Base-by-base conservation (phyloP, 805 yeast species). In the Yueomyces sinensis region DNA sequence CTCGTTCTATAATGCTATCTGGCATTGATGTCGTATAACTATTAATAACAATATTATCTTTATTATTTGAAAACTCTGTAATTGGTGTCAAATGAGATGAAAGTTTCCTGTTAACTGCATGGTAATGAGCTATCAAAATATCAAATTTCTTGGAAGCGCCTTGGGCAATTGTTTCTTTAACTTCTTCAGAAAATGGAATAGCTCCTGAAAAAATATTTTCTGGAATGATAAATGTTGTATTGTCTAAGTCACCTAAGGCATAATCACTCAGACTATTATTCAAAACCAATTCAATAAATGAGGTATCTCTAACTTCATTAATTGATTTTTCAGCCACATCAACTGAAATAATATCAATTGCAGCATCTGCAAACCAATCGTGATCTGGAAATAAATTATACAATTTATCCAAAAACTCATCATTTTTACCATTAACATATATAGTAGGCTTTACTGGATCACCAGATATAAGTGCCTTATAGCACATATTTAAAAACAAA, bases 141-240 rank as follows among this genome's bases (percentile, higher is more conserved):
- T 50, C 43, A 31, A 51, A 51, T 31, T 41, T 46, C 27, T 34
- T 36, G 34, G 49, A 47, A 4, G 55, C 38, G 3, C 53, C 51
- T 28, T 41, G 41, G 14, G 46, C 30, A 4, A 51, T 43, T 2
- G 43, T 32, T 3, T 40, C 36, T 29, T 42, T 47, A 1, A 42
- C 45, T 17, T 46, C 51, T 5, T 37, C 42, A 5, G 46, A 41
- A 29, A 52, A 52, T 3, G 51, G 50, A n/a, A 37, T 35, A 15
- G 38, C 37, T 3, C 35, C 38, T 5, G 36, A 28, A 17, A 48
- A 46, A 17, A 32, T 38, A 13, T 39, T 35, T 37, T 52, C 57
- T 4, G 53, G 43, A 14, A 49, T 39, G 9, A 50, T 49, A 25
- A 52, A 49, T 3, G 53, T 47, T 5, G 50, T 44, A 27, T 50